These are phyloP conservation scores for Clonostachys solani DNA, from an alignment of 2,329 filamentous ascomycete species.

Conservation along the genomic window DNA sequence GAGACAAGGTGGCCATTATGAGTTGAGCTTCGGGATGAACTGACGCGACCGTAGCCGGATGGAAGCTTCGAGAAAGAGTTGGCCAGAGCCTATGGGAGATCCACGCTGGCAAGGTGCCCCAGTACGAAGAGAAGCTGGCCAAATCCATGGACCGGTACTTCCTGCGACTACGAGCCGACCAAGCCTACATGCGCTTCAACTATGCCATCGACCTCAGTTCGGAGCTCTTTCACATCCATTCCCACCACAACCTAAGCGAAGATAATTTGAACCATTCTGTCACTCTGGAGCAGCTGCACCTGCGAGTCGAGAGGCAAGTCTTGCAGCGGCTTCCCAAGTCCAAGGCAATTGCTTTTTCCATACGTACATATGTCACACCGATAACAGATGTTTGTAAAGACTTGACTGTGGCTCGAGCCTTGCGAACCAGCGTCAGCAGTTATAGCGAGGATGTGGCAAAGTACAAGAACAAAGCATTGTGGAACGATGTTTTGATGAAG, in stretches of 20 bases:
- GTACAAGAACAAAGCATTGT: constrained; percentile 1
- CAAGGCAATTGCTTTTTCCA: constrained; percentile 63
- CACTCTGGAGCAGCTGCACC: constrained; percentile 1
- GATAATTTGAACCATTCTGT: background rate
- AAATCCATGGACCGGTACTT: constrained; percentile 2
- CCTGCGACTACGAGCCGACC: background rate
- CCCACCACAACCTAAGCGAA: constrained; percentile 1
- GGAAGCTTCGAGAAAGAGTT: background rate
- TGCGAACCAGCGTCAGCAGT: background rate
- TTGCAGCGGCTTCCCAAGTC: constrained; percentile 53
- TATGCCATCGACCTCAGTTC: constrained; percentile 1
- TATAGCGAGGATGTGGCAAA: background rate
- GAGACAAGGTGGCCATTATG: too few species aligned
- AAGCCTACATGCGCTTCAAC: constrained; percentile 1
- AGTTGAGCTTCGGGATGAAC: too few species aligned
- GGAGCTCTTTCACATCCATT: constrained; percentile 1
- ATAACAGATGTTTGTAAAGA: constrained; percentile 61
- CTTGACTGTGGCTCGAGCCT: background rate
- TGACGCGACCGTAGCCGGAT: background rate
- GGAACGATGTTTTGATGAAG: background rate
- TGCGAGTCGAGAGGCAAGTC: constrained; percentile 54
- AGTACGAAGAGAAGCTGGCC: constrained; percentile 2
- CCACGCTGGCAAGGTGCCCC: constrained; percentile 2
- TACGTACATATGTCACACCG: constrained; percentile 71
- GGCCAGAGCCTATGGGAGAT: constrained; percentile 1